Evolutionary conservation across 2,329 filamentous ascomycete genomes (phyloP), one percentile per base, ranked within the genome.

Genomic region (Diaporthe sp.): DNA sequence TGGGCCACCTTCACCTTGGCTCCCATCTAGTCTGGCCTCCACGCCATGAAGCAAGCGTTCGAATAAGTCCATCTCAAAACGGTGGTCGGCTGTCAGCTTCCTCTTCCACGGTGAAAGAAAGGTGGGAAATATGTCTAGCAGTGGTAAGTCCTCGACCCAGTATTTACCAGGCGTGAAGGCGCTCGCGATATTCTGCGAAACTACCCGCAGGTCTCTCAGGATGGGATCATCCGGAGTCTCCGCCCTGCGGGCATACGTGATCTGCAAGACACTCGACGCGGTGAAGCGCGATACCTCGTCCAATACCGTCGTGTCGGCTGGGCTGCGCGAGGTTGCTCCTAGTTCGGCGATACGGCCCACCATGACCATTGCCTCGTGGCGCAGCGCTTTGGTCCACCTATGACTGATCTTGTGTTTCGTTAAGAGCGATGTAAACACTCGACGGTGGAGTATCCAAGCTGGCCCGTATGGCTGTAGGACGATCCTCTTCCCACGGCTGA

Each of bases 211-310:
- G 13, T 72, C 61, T 72, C 17, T 51, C 22, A 76, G 28, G 19
- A 71, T 25, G 7, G 39, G 68, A 5, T 76, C 75, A 8, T 55
- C 44, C 7, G 73, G 62, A 2, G 75, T 76, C 4, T 34, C 25
- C 13, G 70, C 75, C 22, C 75, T 71, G 17, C 73, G 75, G 19
- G 68, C 70, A 28, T 76, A 76, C 8, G 75, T 67, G 39, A 76
- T 73, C 51, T 76, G 75, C 37, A 76, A 53, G 31, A 76, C 75
- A 17, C 68, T 76, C 37, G 75, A 76, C 3, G 75, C 75, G 31
- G 75, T 76, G 49, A 76, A 76, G 22, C 75, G 75, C 17, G 73
- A 75, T 42, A 76, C 53, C 22, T 76, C 75, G 17, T 76, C 62
- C 19, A 76, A 22, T 13, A 74, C 17, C 8, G 22, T 49, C 8